Evolutionary conservation across 2,329 filamentous ascomycete species (phyloP).

Genomic region (Penicillium sp.): DNA sequence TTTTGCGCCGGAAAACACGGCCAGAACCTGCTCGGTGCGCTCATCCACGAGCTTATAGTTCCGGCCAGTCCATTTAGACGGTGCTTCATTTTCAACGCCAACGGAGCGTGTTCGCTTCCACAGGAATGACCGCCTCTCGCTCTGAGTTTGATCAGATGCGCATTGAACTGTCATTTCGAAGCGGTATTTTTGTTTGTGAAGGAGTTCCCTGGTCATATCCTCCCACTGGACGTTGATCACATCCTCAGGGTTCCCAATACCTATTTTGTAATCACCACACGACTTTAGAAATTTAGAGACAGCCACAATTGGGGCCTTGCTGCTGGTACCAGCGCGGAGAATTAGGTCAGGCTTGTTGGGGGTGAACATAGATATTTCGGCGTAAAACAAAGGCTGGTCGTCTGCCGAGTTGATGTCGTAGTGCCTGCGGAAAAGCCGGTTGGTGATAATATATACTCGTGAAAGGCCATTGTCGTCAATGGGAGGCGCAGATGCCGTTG

Average conservation of each 20-base stretch:
- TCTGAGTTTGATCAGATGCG: background rate
- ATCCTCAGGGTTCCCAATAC: constrained; percentile 27
- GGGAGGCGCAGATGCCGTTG: constrained; percentile 9
- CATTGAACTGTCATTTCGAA: constrained; percentile 23
- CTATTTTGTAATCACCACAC: constrained; percentile 27
- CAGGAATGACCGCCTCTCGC: constrained; percentile 20
- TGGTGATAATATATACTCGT: constrained; percentile 14
- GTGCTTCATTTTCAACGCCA: constrained; percentile 22
- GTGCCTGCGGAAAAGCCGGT: constrained; percentile 12
- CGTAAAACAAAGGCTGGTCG: constrained; percentile 11
- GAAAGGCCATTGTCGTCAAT: constrained; percentile 7
- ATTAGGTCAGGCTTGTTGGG: constrained; percentile 18
- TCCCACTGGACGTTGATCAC: constrained; percentile 27
- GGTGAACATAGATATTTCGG: constrained; percentile 15
- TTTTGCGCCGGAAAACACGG: constrained; percentile 17
- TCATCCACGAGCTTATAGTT: constrained; percentile 32
- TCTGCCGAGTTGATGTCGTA: constrained; percentile 19
- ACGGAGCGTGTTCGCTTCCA: constrained; percentile 32
- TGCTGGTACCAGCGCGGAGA: constrained; percentile 14
- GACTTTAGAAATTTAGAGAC: constrained; percentile 27
- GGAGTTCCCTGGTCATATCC: constrained; percentile 24
- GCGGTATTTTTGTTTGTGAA: constrained; percentile 24
- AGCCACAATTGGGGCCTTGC: constrained; percentile 19
- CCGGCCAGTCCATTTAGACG: constrained; percentile 15
- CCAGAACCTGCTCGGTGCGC: constrained; percentile 15